Base-by-base conservation (phyloP, 2,329 filamentous ascomycete genomes). In the Podosphaera xanthii region DNA sequence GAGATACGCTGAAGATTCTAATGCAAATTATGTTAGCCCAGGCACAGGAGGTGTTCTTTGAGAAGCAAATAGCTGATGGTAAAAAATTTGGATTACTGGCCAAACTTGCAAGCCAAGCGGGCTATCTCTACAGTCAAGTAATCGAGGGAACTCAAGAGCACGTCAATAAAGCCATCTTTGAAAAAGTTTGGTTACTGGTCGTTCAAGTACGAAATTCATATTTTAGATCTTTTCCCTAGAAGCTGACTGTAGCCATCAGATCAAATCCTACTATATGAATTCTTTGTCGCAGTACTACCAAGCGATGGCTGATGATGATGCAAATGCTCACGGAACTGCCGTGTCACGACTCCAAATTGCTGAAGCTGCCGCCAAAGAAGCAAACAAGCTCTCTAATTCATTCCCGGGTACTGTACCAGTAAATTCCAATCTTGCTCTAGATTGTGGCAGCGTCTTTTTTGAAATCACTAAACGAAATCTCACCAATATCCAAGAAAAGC, bases 201-300 rank as follows among this genome's bases (percentile, higher is more conserved):
- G 80, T 83, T 58, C 87, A 91, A 76, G 83, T 86, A 76, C 60
- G 76, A 57, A 50, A 49, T 8, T 9, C 30, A 22, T n/a, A 38
- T 54, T n/a, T 58, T 36, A 36, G 34, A n/a, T 30, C 52, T 8
- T 22, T 44, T 49, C 3, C 10, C 40, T 10, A 14, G 14, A 42
- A 9, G 33, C 62, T 48, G n/a, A 42, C 55, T 49, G 31, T 34
- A 58, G 14, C 12, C 12, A 7, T 49, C 57, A 84, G 79, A 76
- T 78, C 68, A 98, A 98, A 78, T 78, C 84, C 40, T 84, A 82
- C 64, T 79, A 95, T 64, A 82, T 94, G 76, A 80, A 81, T 59
- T 92, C 91, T 2, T 75, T 94, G 66, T 87, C 92, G 1, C 90
- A 95, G 65, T 96, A 94, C 70, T 96, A 89, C 68, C 92, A 98